phyloP scores from a whole-genome alignment of 208 protist genomes.

The Leishmania martiniquensis region DNA sequence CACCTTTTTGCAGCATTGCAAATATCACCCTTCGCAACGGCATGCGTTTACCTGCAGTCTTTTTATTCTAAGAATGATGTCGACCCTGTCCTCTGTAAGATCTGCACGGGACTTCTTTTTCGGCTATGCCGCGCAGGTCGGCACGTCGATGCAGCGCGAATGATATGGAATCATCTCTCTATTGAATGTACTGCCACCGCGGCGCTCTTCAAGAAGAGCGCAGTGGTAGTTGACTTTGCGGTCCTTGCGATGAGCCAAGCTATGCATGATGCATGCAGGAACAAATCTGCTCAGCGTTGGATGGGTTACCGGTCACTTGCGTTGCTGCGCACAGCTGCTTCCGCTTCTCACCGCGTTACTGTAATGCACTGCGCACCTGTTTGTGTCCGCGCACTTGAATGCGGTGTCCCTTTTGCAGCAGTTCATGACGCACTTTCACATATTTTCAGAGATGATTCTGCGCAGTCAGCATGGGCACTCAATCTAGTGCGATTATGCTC shows the following conservation, averaged over 20 bases:
- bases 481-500: slow-evolving; percentile 29
- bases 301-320: slow-evolving; percentile 67
- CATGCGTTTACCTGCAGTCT: slow-evolving; percentile 32
- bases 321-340: slow-evolving; percentile 34
- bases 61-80: slow-evolving; percentile 42
- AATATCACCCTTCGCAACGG: slow-evolving; percentile 45
- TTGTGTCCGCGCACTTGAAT: slow-evolving; percentile 49
- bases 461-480: slow-evolving; percentile 17
- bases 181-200: slow-evolving; percentile 15
- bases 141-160: slow-evolving; percentile 41
- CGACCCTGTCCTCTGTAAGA: slow-evolving; percentile 28
- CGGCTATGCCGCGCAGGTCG: slow-evolving; percentile 29
- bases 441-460: slow-evolving; percentile 28
- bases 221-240: slow-evolving; percentile 28
- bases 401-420: slow-evolving; percentile 59
- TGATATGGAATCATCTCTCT: slow-evolving; percentile 77
- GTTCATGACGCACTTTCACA: slow-evolving; percentile 42
- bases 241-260: slow-evolving; percentile 38
- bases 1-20: slow-evolving; percentile 32
- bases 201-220: slow-evolving; percentile 24
- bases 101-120: slow-evolving; percentile 37
- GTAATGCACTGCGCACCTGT: slow-evolving; percentile 50
- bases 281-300: slow-evolving; percentile 34
- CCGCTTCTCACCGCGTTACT: slow-evolving; percentile 14
- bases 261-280: slow-evolving; percentile 36